These are phyloP conservation scores for Tieghemostelium lacteum DNA, from an alignment of 78 protist genomes.

Conservation along the genomic window DNA sequence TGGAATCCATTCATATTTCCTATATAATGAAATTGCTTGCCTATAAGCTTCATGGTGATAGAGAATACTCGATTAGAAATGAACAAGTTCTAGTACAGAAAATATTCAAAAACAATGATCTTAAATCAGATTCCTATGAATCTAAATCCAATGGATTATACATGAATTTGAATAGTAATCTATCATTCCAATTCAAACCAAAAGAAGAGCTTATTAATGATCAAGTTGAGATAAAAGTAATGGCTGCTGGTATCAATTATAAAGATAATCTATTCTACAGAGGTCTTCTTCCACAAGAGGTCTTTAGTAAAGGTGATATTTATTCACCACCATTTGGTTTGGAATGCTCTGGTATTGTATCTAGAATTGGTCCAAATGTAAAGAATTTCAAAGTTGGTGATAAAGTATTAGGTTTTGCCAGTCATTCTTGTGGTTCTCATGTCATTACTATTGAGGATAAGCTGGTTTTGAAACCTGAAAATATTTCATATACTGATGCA, in stretches of 20 bases:
- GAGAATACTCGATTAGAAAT: conserved; percentile 1
- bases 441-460: background rate
- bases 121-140: conserved; percentile 8
- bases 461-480: background rate
- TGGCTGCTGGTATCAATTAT: conserved; percentile 55
- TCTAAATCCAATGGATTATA: background rate
- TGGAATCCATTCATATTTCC: background rate
- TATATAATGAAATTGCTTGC: background rate
- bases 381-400: conserved; percentile 20
- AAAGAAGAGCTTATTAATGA: background rate
- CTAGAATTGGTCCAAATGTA: conserved; percentile 10
- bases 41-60: background rate
- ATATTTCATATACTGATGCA: background rate
- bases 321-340: conserved; percentile 63
- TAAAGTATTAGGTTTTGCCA: background rate
- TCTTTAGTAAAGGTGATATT: conserved; percentile 52
- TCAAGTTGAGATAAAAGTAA: conserved; percentile 13
- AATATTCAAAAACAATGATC: background rate
- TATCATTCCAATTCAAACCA: background rate
- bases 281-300: conserved; percentile 56
- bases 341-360: conserved; percentile 71
- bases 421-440: background rate
- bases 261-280: conserved; percentile 42
- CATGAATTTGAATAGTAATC: background rate
- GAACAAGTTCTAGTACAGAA: background rate